phyloP scores from a whole-genome alignment of 2,329 filamentous ascomycete genomes.

The Talaromyces verruculosus region DNA sequence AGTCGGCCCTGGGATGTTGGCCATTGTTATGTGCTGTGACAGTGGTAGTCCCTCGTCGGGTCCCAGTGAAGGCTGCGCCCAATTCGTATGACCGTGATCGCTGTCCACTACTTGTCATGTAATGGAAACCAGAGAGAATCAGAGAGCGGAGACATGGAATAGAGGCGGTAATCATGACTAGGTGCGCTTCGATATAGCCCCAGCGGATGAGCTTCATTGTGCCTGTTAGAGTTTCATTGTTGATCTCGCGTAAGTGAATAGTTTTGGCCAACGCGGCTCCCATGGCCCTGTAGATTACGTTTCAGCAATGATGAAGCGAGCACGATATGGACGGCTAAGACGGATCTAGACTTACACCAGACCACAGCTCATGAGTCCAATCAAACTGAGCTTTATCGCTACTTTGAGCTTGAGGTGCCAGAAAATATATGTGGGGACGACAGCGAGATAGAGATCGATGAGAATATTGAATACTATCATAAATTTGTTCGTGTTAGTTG shows the following conservation, averaged over 20 bases:
- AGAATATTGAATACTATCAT: conserved; percentile 29
- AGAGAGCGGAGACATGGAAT: conserved; percentile 32
- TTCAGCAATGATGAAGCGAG: not conserved
- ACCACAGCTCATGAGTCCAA: conserved; percentile 32
- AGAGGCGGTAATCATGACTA: conserved; percentile 35
- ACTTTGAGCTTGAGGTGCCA: conserved; percentile 36
- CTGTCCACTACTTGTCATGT: conserved; percentile 7
- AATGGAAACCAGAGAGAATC: conserved; percentile 18
- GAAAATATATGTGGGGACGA: conserved; percentile 31
- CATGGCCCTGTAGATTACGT: conserved; percentile 26
- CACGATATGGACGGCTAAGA: not conserved
- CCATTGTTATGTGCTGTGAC: conserved; percentile 9
- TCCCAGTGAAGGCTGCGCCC: not conserved
- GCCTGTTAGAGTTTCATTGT: conserved; percentile 16
- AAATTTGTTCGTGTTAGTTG: conserved; percentile 25
- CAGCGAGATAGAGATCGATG: conserved; percentile 32
- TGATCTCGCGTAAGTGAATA: conserved; percentile 22
- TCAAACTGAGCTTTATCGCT: conserved; percentile 33
- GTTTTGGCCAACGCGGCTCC: conserved; percentile 29
- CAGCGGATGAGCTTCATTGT: conserved; percentile 31
- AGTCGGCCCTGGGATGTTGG: not conserved
- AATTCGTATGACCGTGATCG: conserved; percentile 7
- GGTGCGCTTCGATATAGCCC: conserved; percentile 30
- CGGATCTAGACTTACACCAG: conserved; percentile 30
- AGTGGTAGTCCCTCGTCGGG: conserved; percentile 1